Conservation (phyloP, 2,329 filamentous ascomycete species). For the Pseudogymnoascus sp. region DNA sequence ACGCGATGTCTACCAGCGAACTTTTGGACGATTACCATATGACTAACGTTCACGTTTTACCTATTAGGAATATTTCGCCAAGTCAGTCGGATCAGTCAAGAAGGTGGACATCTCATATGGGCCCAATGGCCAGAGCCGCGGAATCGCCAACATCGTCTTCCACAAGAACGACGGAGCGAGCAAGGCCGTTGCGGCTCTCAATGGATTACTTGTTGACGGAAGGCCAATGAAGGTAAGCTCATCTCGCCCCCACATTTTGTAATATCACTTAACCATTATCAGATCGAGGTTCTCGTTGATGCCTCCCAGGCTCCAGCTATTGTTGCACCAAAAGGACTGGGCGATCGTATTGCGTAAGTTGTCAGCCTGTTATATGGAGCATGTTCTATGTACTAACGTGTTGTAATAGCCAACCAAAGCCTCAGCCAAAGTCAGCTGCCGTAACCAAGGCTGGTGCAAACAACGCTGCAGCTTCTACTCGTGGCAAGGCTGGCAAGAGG, state of each 20-base stretch:
- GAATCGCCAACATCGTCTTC: conserved; percentile 86
- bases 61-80: conserved; percentile 89
- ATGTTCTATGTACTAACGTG: conserved; percentile 21
- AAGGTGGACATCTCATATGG: conserved; percentile 87
- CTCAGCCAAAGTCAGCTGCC: conserved; percentile 75
- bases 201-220: conserved; percentile 84
- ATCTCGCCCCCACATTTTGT: not conserved
- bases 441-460: conserved; percentile 62
- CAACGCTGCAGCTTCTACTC: conserved; percentile 35
- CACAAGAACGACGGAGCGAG: conserved; percentile 69
- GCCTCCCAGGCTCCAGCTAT: conserved; percentile 63
- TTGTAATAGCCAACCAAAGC: conserved; percentile 48
- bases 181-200: conserved; percentile 74
- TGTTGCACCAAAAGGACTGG: conserved; percentile 62
- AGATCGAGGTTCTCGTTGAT: conserved; percentile 89
- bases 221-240: conserved; percentile 76
- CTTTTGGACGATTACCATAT: conserved; percentile 36
- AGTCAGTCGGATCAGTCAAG: conserved; percentile 84
- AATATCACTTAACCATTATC: conserved; percentile 15
- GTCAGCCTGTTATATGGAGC: not conserved
- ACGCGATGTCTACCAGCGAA: conserved; percentile 22
- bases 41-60: conserved; percentile 57
- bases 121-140: conserved; percentile 82
- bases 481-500: conserved; percentile 36
- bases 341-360: conserved; percentile 73